phyloP scores from a whole-genome alignment of 371 early-diverging fungal species.

The Phascolomyces articulosus region DNA sequence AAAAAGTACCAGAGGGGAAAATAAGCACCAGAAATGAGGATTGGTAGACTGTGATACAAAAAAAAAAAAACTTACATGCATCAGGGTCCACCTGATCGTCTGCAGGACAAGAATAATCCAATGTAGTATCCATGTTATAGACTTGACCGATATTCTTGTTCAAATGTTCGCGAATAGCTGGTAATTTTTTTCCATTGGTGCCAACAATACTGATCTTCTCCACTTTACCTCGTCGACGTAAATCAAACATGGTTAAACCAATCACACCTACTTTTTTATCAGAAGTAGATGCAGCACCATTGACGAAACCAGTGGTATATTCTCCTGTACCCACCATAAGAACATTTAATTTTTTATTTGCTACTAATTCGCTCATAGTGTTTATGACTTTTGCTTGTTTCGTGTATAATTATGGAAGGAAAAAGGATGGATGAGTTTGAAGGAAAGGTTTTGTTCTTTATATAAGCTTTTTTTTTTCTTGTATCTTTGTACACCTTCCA shows the following conservation, averaged over 20 bases:
- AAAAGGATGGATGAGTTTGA: no score
- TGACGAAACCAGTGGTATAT: constrained; percentile 45
- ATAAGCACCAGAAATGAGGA: not conserved
- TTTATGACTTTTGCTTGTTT: not conserved
- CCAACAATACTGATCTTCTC: constrained; percentile 38
- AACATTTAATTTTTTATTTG: constrained; percentile 29
- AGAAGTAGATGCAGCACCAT: constrained; percentile 26
- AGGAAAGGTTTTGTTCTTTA: no score
- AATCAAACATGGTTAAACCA: constrained; percentile 47
- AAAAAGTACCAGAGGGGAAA: not conserved
- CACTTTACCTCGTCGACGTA: constrained; percentile 47
- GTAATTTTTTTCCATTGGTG: constrained; percentile 47
- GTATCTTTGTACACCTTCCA: no score
- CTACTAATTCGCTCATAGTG: not conserved
- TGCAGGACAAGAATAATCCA: constrained; percentile 32
- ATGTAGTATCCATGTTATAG: constrained; percentile 35
- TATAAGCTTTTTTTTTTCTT: no score
- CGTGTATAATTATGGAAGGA: not conserved
- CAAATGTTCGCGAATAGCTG: constrained; percentile 32
- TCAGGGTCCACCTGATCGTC: constrained; percentile 35
- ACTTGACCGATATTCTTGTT: constrained; percentile 28
- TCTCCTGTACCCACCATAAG: constrained; percentile 45
- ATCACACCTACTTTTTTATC: constrained; percentile 54
- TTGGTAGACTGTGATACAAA: not conserved
- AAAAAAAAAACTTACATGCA: constrained; percentile 26